Conservation (phyloP, 495 filamentous ascomycete genomes). For the Aspergillus saccharolyticus region DNA sequence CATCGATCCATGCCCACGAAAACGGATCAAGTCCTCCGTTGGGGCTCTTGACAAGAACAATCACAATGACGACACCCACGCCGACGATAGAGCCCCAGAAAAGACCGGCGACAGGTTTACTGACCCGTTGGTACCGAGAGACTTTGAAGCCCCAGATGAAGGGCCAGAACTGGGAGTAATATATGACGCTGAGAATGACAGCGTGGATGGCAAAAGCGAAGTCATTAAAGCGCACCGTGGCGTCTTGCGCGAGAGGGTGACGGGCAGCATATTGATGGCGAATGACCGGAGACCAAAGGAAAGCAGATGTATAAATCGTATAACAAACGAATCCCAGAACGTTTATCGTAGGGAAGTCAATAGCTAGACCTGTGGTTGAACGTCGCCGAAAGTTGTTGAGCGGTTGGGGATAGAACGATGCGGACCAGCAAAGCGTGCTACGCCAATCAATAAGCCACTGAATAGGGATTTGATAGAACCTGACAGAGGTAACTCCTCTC, state of each 20-base stretch:
- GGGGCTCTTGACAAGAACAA: constrained; percentile 48
- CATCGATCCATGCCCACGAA: constrained; percentile 73
- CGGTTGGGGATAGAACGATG: constrained; percentile 90
- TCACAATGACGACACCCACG: constrained; percentile 49
- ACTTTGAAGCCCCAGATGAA: constrained; percentile 70
- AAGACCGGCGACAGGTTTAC: constrained; percentile 60
- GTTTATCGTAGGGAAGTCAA: constrained; percentile 84
- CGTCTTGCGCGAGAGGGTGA: constrained; percentile 61
- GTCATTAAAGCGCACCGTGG: constrained; percentile 87
- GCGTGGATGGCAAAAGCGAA: constrained; percentile 81
- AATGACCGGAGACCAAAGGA: constrained; percentile 75
- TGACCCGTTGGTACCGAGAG: constrained; percentile 49
- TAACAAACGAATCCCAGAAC: constrained; percentile 78
- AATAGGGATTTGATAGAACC: neutral
- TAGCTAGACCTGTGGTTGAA: constrained; percentile 75
- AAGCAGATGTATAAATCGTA: constrained; percentile 61
- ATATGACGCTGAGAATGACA: constrained; percentile 58
- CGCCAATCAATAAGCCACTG: neutral
- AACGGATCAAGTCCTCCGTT: constrained; percentile 49
- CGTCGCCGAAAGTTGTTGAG: constrained; percentile 67
- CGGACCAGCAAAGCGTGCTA: constrained; percentile 68
- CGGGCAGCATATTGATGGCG: constrained; percentile 79
- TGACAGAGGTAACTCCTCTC: neutral
- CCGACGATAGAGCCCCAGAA: constrained; percentile 59
- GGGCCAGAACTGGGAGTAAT: constrained; percentile 68